Evolutionary conservation across 1,284 basidiomycete genomes (phyloP), one percentile per base, ranked within the genome.

Genomic region (Takashimella koratensis): DNA sequence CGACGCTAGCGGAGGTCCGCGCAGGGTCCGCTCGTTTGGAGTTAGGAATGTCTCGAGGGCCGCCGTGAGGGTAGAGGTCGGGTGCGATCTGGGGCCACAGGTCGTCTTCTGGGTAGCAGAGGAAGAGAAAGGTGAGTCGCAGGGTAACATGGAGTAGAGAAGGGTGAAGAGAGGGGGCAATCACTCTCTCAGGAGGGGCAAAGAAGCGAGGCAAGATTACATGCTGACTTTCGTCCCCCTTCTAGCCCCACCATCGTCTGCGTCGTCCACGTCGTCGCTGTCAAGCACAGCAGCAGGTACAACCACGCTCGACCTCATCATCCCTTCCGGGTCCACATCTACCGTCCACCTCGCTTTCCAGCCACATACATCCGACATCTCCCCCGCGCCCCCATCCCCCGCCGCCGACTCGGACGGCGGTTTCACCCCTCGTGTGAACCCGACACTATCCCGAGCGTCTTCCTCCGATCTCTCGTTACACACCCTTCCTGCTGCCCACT

Each of bases 261-360:
- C 65, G 6, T 62, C 65, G 3, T 65, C 65, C 8, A 63, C 60
- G 3, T 67, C 68, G 3, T 67, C 64, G 0, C 36, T 44, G 2
- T 59, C 60, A 16, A 43, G 53, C n/a, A 62, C 59, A 19, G 59
- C 39, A 30, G 51, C 63, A 5, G 66, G 64, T 0, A 50, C 64
- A 1, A 46, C 62, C 2, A 42, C 55, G 13, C 43, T 71, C 19
- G 52, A 46, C 23, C 51, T 68, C 45, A 54, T 56, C 22, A 57
- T 73, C 8, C 52, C 63, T 2, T 46, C 61, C 1, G 45, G 49
- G 11, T 46, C 66, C 13, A 54, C 56, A 19, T 43, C 47, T 5
- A 63, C 65, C 20, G 49, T 73, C 45, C 66, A 51, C 47, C 62
- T 73, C 54, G 64, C 70, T 2, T 73, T 73, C 54, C 64, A 66